Evolutionary conservation across 805 yeast species (phyloP).

Genomic region (Yamadazyma nakazawae): DNA sequence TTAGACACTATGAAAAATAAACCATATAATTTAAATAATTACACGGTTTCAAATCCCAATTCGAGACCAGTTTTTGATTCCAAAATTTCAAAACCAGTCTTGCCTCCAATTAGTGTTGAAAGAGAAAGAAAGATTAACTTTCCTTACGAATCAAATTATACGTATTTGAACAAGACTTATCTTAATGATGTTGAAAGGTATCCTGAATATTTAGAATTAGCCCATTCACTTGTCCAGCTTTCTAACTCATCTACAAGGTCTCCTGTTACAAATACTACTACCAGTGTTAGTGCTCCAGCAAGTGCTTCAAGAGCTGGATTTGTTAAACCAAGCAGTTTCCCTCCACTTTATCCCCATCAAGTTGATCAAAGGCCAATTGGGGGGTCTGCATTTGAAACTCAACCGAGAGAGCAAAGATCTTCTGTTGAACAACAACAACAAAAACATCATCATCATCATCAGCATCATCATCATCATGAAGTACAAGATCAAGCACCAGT

Average conservation of each 20-base stretch:
- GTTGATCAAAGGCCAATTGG: neutral
- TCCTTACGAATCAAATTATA: slow-evolving; percentile 53
- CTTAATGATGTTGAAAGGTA: slow-evolving; percentile 47
- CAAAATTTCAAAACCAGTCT: slow-evolving; percentile 24
- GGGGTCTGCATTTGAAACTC: too few relatives aligned
- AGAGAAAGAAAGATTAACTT: slow-evolving; percentile 42
- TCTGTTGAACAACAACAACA: slow-evolving; percentile 2
- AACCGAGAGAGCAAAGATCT: neutral
- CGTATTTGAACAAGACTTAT: slow-evolving; percentile 47
- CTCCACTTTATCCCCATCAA: slow-evolving; percentile 18
- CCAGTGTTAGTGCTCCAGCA: neutral
- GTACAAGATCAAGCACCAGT: neutral
- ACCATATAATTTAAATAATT: slow-evolving; percentile 1
- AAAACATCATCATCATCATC: slow-evolving; percentile 4
- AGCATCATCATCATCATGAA: slow-evolving; percentile 3
- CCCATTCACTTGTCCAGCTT: slow-evolving; percentile 38
- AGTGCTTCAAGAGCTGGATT: neutral
- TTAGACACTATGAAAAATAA: slow-evolving; percentile 30
- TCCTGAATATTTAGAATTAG: slow-evolving; percentile 48
- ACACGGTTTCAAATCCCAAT: slow-evolving; percentile 4
- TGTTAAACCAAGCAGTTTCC: slow-evolving; percentile 8
- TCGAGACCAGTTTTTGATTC: slow-evolving; percentile 38
- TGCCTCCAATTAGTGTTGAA: slow-evolving; percentile 18
- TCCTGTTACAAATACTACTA: neutral
- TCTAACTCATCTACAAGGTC: slow-evolving; percentile 14